phyloP scores from a whole-genome alignment of 2,329 filamentous ascomycete species.

The Fusarium buxicola region DNA sequence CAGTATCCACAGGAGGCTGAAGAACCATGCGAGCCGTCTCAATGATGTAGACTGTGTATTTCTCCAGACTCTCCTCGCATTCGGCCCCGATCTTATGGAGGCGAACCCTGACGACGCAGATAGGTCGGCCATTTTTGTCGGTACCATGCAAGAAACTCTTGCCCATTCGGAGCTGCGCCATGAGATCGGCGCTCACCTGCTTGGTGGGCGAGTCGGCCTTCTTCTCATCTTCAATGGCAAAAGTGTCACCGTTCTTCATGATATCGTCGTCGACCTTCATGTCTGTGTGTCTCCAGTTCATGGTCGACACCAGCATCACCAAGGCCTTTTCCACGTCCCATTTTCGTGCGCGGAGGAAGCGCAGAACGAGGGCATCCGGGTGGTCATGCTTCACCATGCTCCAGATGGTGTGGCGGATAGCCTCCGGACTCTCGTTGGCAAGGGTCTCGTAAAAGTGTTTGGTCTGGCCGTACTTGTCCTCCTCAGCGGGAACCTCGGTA shows the following conservation, averaged over 20 bases:
- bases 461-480: conserved; percentile 94
- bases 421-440: conserved; percentile 79
- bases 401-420: conserved; percentile 87
- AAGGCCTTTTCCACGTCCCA: conserved; percentile 96
- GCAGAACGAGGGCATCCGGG: conserved; percentile 84
- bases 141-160: conserved; percentile 93
- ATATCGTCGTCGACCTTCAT: conserved; percentile 92
- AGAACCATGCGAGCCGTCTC: conserved; percentile 92
- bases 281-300: conserved; percentile 88
- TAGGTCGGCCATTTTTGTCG: conserved; percentile 86
- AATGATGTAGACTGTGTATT: conserved; percentile 93
- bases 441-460: conserved; percentile 88
- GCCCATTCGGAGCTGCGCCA: conserved; percentile 86
- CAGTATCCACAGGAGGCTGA: conserved; percentile 85
- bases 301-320: conserved; percentile 92
- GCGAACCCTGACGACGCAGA: conserved; percentile 86
- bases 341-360: conserved; percentile 89
- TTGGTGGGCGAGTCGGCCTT: conserved; percentile 68
- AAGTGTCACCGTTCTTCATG: conserved; percentile 79
- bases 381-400: conserved; percentile 95
- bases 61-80: conserved; percentile 82
- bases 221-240: conserved; percentile 70
- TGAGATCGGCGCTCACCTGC: conserved; percentile 79
- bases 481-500: conserved; percentile 60
- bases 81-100: conserved; percentile 87